Base-by-base conservation (phyloP, 108 stramenopile genomes). In the Nannochloropsis oceanica region DNA sequence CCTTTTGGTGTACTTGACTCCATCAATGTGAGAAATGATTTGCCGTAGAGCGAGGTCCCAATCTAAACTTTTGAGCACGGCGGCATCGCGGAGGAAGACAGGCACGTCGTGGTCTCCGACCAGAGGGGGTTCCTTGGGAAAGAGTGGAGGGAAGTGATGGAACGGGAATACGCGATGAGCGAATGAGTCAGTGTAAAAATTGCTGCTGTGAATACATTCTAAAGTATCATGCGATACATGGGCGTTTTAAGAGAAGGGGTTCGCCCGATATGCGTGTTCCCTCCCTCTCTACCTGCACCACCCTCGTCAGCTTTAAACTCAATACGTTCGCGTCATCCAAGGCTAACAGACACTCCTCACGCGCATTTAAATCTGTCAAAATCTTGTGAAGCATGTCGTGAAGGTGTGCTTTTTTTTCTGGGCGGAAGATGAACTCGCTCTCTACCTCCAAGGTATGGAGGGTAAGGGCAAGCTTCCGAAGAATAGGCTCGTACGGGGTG, bases 11-110 rank as follows among this genome's bases (percentile, higher is more conserved):
- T 94, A 89, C 34, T 92, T 92, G 46, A 94, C 89, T 2, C 96
- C 95, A 87, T 96, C 95, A 82, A 96, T 93, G 86, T 95, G 94
- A n/a, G 94, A 89, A 26, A 95, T 88, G 12, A 95, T 93, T 94
- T 95, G 95, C 83, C 94, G 93, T 79, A 96, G 93, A 3, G 94
- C 93, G 43, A 96, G 84, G 84, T 96, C 95, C 94, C 95, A 96
- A 27, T 44, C 80, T 34, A 85, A 12, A 42, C 27, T 89, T 86
- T 92, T 92, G 0, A 95, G 85, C 82, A 94, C 93, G 86, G 92
- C 91, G 86, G 94, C 93, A 42, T 92, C 90, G 26, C 91, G 88
- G 12, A 96, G 84, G 13, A 96, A 84, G 79, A 96, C 89, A 8
- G 95, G 95, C 13, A 95, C 95, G 13, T 91, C 90, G 83, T 94